Percentiles rank a stretch among this genome's conserved stretches.
These are phyloP conservation scores for Neurospora pannonica DNA, from an alignment of 495 filamentous ascomycete species.

Conservation along the genomic window DNA sequence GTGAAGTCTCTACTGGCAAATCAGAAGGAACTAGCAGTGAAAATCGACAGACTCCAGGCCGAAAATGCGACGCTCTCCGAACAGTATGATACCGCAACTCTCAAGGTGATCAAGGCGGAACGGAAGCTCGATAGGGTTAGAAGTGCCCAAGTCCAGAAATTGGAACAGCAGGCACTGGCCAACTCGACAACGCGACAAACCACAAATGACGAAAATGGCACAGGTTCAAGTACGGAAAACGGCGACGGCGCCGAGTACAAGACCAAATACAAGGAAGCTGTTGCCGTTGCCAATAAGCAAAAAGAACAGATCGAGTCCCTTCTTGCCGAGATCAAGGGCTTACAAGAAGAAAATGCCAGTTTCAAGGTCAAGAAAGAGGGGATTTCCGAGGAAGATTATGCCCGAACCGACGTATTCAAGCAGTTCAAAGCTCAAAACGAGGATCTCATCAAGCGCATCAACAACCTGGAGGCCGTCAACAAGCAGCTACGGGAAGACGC, in stretches of 20 bases:
- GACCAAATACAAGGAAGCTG: slow-evolving; percentile 57
- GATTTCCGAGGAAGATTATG: slow-evolving; percentile 86
- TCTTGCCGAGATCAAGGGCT: slow-evolving; percentile 66
- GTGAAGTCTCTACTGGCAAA: slow-evolving; percentile 63
- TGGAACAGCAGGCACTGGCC: slow-evolving; percentile 80
- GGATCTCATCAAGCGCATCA: slow-evolving; percentile 83
- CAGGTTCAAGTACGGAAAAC: slow-evolving; percentile 45
- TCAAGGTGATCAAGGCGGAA: slow-evolving; percentile 89
- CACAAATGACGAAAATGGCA: slow-evolving; percentile 44
- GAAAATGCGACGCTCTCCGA: slow-evolving; percentile 80
- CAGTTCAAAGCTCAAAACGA: slow-evolving; percentile 81
- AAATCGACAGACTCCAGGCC: slow-evolving; percentile 62
- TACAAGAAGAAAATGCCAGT: slow-evolving; percentile 71
- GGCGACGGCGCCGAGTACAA: slow-evolving; percentile 52
- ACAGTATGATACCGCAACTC: slow-evolving; percentile 71
- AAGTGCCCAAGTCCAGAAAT: slow-evolving; percentile 80
- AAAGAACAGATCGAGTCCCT: slow-evolving; percentile 78
- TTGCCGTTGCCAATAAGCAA: slow-evolving; percentile 65
- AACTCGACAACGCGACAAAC: slow-evolving; percentile 43
- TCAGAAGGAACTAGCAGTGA: slow-evolving; percentile 70
- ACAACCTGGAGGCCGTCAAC: slow-evolving; percentile 84
- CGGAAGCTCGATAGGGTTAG: slow-evolving; percentile 82
- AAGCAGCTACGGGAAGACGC: slow-evolving; percentile 76
- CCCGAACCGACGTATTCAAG: slow-evolving; percentile 86
- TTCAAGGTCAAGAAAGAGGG: slow-evolving; percentile 46